Conservation (phyloP, 2,329 filamentous ascomycete species). For the Scedosporium dehoogii region DNA sequence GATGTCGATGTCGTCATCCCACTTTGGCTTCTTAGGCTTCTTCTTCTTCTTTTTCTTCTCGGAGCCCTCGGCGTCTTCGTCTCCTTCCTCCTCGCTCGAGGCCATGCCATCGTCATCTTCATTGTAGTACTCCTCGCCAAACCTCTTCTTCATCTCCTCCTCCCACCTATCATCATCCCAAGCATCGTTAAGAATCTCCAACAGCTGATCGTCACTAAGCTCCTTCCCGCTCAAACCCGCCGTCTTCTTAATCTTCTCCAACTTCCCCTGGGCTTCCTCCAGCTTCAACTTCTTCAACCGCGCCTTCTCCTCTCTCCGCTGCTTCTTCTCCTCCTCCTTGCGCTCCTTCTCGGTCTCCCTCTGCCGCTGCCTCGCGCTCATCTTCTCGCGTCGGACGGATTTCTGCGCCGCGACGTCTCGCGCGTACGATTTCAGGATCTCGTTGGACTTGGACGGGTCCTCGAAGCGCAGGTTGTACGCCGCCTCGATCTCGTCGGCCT, state of each 20-base stretch:
- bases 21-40: conserved; percentile 71
- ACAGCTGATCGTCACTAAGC: conserved; percentile 69
- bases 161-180: conserved; percentile 92
- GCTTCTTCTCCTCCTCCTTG: conserved; percentile 81
- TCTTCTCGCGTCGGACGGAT: conserved; percentile 78
- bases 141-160: conserved; percentile 75
- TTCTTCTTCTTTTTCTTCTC: conserved; percentile 46
- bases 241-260: conserved; percentile 80
- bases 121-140: conserved; percentile 86
- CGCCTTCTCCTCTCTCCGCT: conserved; percentile 78
- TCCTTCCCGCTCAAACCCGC: conserved; percentile 65
- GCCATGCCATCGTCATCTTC: conserved; percentile 56
- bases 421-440: conserved; percentile 78
- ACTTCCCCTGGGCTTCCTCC: conserved; percentile 79
- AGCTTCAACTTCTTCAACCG: conserved; percentile 79
- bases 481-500: conserved; percentile 79
- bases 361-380: conserved; percentile 63
- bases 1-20: conserved; percentile 97
- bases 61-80: conserved; percentile 52
- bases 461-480: conserved; percentile 97
- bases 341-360: conserved; percentile 68
- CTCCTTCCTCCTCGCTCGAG: conserved; percentile 55
- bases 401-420: conserved; percentile 74
- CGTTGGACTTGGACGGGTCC: conserved; percentile 78
- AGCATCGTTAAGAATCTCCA: conserved; percentile 71